Conservation (phyloP, 257 asterid species). For the Forsythia viridissima region DNA sequence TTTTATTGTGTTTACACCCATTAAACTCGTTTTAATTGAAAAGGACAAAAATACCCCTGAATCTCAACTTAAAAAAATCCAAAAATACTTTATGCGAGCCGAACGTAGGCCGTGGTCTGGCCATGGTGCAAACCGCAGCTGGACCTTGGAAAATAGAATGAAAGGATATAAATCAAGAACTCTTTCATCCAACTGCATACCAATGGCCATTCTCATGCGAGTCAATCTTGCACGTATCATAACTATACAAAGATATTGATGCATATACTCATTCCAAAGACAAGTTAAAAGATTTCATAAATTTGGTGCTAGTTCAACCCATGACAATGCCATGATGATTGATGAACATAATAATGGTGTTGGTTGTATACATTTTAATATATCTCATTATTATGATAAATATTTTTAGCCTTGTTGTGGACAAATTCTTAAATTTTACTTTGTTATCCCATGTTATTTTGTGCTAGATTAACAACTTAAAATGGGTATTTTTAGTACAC, state of each 20-base stretch:
- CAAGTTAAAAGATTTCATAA: constrained; percentile 2
- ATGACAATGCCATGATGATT: not conserved
- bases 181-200: not conserved
- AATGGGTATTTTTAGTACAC: no score
- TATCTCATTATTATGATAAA: no score
- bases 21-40: no score
- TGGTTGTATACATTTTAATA: not conserved
- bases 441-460: no score
- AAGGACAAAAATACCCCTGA: no score
- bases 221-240: not conserved
- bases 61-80: no score
- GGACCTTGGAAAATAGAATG: not conserved
- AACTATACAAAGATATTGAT: not conserved
- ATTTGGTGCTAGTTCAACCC: constrained; percentile 20
- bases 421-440: no score
- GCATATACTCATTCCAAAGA: not conserved
- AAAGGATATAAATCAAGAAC: constrained; percentile 12
- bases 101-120: no score
- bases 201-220: not conserved
- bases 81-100: no score
- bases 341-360: not conserved
- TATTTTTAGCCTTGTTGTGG: no score
- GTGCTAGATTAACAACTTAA: no score
- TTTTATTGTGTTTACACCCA: no score
- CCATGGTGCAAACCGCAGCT: not conserved